Conservation (phyloP, 164 flowering plant genomes). For the Piper betle region DNA sequence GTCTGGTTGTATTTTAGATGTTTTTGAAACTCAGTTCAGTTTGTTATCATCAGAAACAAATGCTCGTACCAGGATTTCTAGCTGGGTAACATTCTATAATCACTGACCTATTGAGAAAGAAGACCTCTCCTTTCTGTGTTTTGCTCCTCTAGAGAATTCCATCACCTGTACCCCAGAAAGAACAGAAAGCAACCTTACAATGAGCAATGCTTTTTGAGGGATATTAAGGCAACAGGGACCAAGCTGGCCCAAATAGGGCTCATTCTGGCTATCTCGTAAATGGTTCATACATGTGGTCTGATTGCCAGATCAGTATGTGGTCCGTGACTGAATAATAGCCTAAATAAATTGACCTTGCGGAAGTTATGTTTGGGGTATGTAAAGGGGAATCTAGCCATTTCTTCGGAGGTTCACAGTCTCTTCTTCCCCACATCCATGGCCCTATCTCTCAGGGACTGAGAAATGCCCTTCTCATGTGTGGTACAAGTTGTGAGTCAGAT, state of each 20-base stretch:
- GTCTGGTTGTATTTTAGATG: not conserved
- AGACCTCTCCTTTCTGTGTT: slow-evolving; percentile 5
- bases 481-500: too few species aligned
- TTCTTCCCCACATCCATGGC: too few species aligned
- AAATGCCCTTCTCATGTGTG: too few species aligned
- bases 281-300: not conserved
- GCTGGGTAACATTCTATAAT: slow-evolving; percentile 1
- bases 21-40: not conserved
- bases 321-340: not conserved
- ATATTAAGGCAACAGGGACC: not conserved
- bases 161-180: slow-evolving; percentile 2
- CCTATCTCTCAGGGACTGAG: too few species aligned
- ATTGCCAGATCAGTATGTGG: not conserved
- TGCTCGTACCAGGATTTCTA: not conserved
- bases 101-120: slow-evolving; percentile 1
- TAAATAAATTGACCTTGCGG: too few species aligned
- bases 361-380: too few species aligned
- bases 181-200: slow-evolving; percentile 6
- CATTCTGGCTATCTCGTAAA: not conserved
- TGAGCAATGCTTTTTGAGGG: slow-evolving; percentile 2
- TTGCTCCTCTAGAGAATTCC: not conserved
- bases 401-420: too few species aligned
- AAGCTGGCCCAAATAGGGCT: not conserved
- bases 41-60: not conserved
- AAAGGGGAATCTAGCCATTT: too few species aligned